Base-by-base conservation (phyloP, 2,329 filamentous ascomycete genomes). In the Colletotrichum phormii region DNA sequence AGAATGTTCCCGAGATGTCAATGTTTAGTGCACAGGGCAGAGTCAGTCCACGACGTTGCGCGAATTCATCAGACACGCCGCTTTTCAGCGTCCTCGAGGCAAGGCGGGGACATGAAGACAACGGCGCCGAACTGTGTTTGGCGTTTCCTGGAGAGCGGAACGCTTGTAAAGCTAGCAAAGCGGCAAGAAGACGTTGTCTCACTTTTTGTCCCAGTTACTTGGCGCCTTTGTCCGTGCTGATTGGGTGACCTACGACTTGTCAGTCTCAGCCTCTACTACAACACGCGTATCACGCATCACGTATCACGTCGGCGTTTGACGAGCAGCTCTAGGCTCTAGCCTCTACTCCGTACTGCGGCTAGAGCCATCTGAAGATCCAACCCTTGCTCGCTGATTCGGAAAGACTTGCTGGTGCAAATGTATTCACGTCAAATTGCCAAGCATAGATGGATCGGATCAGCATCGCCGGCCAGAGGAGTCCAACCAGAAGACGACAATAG, bases 231-330 rank as follows among this genome's bases (percentile, higher is more conserved):
- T 12, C 13, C 49, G 8, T 42, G 24, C 12, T 65, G 58, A 75
- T 67, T 71, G 67, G 73, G 37, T 24, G 15, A 42, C 37, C 46
- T 71, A 73, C 71, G 66, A 67, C 31, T n/a, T 42, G 31, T 26
- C 49, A 26, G 26, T 22, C 33, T 37, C 26, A 57, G 35, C 15
- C 35, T 66, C 31, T 13, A 22, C 37, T 42, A 49, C 53, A 42
- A 31, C 18, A 33, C 13, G 22, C 4, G 31, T 26, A 22, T 29
- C 35, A n/a, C 15, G 35, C 35, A n/a, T n/a, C n/a, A n/a, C n/a
- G n/a, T n/a, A 31, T 33, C 46, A 15, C 29, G 37, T n/a, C 8
- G 24, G 24, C 15, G 15, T 59, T 66, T 29, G 12, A 31, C 15
- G 12, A 22, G 24, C 18, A 37, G 15, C 35, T n/a, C 15, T 51